Conservation (phyloP, 805 yeast genomes). For the Metschnikowia dekortorum region DNA sequence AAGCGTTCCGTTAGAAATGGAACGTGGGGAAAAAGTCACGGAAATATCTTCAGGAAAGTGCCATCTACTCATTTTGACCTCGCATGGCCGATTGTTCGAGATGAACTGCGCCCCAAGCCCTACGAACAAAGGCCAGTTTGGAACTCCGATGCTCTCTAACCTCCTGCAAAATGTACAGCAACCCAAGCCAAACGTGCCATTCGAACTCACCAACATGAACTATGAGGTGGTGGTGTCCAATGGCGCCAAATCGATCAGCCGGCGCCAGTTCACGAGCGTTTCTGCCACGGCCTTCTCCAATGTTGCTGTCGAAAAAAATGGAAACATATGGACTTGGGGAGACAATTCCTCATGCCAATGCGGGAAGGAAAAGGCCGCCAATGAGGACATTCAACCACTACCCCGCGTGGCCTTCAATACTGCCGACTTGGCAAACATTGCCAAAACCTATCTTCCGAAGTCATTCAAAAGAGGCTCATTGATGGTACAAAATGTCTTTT, state of each 20-base stretch:
- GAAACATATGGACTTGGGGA: constrained; percentile 82
- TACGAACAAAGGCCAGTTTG: constrained; percentile 72
- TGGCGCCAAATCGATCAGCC: constrained; percentile 22
- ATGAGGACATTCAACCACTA: constrained; percentile 62
- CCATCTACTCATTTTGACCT: constrained; percentile 64
- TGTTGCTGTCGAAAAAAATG: constrained; percentile 61
- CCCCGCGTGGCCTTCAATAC: constrained; percentile 47
- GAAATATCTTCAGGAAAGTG: constrained; percentile 57
- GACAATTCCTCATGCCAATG: constrained; percentile 80
- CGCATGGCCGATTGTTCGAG: constrained; percentile 57
- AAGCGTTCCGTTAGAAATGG: constrained; percentile 3
- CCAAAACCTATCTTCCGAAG: constrained; percentile 13
- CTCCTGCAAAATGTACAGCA: constrained; percentile 49
- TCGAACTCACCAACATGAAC: constrained; percentile 56
- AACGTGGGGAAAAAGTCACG: constrained; percentile 34
- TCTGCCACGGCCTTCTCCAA: constrained; percentile 76
- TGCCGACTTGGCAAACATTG: constrained; percentile 34
- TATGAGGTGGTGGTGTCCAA: constrained; percentile 30
- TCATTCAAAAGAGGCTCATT: constrained; percentile 8
- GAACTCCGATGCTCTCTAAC: constrained; percentile 69
- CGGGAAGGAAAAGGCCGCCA: constrained; percentile 62
- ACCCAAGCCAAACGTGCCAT: constrained; percentile 22
- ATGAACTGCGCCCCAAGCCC: constrained; percentile 44
- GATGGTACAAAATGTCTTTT: constrained; percentile 49
- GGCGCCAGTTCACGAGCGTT: constrained; percentile 51